These are phyloP conservation scores for Crithidia acanthocephali DNA, from an alignment of 208 protist genomes.

Conservation along the genomic window DNA sequence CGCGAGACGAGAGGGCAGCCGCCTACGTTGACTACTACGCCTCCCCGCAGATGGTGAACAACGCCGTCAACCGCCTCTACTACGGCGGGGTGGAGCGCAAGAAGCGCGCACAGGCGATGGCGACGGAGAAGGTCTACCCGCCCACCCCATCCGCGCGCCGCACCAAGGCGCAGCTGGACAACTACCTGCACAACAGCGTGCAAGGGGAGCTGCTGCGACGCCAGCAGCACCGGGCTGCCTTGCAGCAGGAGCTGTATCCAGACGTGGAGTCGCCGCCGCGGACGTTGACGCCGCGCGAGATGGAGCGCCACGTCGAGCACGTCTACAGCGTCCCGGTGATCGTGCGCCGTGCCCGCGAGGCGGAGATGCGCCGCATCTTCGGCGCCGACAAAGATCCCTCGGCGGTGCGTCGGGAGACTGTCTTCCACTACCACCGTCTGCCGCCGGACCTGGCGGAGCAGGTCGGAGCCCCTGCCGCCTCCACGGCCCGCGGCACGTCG, in stretches of 20 bases:
- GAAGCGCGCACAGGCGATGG: conserved; percentile 47
- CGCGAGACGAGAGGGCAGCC: conserved; percentile 70
- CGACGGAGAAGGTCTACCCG: conserved; percentile 57
- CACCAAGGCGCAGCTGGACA: conserved; percentile 60
- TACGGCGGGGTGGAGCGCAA: conserved; percentile 47
- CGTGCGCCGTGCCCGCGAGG: conserved; percentile 36
- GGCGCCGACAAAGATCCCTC: conserved; percentile 35
- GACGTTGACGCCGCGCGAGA: conserved; percentile 33
- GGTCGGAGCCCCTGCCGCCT: background rate
- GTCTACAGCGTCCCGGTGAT: conserved; percentile 73
- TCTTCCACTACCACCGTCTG: conserved; percentile 32
- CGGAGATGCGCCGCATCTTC: conserved; percentile 46
- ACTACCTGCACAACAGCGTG: conserved; percentile 69
- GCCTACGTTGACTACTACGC: conserved; percentile 81
- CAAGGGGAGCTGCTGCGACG: conserved; percentile 69
- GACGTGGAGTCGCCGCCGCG: conserved; percentile 24
- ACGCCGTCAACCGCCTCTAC: conserved; percentile 80
- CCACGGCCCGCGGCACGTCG: conserved; percentile 5
- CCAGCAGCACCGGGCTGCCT: conserved; percentile 59
- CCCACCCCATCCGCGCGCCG: conserved; percentile 43
- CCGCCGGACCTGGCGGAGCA: conserved; percentile 15
- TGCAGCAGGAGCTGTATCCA: conserved; percentile 72
- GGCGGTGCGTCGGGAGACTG: conserved; percentile 24
- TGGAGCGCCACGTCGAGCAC: conserved; percentile 61
- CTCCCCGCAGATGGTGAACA: conserved; percentile 64